Conservation (phyloP, 768 basidiomycete species). For the Auriscalpium microsporum region DNA sequence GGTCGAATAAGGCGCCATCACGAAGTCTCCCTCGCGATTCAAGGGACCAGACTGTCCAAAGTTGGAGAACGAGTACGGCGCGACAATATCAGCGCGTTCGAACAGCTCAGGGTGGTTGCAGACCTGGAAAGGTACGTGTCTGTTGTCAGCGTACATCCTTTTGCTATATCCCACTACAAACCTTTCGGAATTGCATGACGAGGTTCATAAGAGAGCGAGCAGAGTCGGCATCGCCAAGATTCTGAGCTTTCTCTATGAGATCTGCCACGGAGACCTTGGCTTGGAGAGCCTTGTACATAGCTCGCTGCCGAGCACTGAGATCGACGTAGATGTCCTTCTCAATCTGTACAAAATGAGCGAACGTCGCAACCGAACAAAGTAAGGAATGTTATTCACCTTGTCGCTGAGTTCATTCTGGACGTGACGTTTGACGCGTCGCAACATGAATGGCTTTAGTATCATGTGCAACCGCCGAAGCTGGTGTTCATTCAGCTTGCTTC, state of each 20-base stretch:
- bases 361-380: neutral
- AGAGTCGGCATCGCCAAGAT: conserved; percentile 83
- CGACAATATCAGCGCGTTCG: conserved; percentile 90
- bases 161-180: conserved; percentile 21
- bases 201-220: conserved; percentile 96
- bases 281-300: conserved; percentile 81
- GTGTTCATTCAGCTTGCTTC: conserved; percentile 87
- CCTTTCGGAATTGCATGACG: conserved; percentile 99
- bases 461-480: conserved; percentile 93
- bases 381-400: conserved; percentile 53
- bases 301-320: conserved; percentile 85
- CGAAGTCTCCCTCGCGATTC: conserved; percentile 80
- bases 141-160: neutral
- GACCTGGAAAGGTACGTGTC: conserved; percentile 39
- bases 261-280: conserved; percentile 94
- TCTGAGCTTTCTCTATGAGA: conserved; percentile 86
- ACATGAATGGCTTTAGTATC: conserved; percentile 99
- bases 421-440: conserved; percentile 92
- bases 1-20: conserved; percentile 78
- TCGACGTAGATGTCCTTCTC: conserved; percentile 95
- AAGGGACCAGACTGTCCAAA: conserved; percentile 78
- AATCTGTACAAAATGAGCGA: conserved; percentile 46
- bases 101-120: conserved; percentile 99
- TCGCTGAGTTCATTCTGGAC: conserved; percentile 99
- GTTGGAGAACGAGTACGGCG: conserved; percentile 82